Conservation (phyloP, 495 filamentous ascomycete species). For the Geoglossum glabrum region DNA sequence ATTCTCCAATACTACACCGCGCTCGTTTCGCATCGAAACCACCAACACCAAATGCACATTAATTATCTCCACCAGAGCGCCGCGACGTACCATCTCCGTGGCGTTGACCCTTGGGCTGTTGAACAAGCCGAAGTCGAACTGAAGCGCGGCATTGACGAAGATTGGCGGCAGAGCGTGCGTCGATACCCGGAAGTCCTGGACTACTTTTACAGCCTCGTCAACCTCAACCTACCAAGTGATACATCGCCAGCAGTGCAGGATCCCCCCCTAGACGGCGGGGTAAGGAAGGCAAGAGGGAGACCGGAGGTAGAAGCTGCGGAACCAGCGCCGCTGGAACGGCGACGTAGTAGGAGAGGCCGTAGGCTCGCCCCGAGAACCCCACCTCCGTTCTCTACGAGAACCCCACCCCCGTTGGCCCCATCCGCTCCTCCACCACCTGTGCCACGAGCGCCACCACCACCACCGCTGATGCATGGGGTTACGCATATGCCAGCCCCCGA, state of each 20-base stretch:
- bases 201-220: slow-evolving; percentile 47
- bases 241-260: background rate
- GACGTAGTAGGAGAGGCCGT: background rate
- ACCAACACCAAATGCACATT: slow-evolving; percentile 32
- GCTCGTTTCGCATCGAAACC: slow-evolving; percentile 38
- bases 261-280: background rate
- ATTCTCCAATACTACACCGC: slow-evolving; percentile 48
- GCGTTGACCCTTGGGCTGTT: slow-evolving; percentile 36
- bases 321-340: background rate
- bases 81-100: slow-evolving; percentile 33
- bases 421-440: background rate
- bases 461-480: background rate
- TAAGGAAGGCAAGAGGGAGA: background rate
- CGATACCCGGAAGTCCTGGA: slow-evolving; percentile 55
- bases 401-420: background rate
- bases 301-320: background rate
- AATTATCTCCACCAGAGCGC: slow-evolving; percentile 34
- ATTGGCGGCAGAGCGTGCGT: slow-evolving; percentile 49
- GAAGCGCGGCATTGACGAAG: slow-evolving; percentile 50
- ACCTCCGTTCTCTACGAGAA: background rate
- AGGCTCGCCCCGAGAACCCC: background rate
- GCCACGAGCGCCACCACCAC: background rate
- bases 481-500: background rate
- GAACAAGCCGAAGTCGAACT: slow-evolving; percentile 35
- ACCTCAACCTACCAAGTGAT: slow-evolving; percentile 31